Conservation (phyloP, 2,329 filamentous ascomycete species). For the Verticillium dahliae region DNA sequence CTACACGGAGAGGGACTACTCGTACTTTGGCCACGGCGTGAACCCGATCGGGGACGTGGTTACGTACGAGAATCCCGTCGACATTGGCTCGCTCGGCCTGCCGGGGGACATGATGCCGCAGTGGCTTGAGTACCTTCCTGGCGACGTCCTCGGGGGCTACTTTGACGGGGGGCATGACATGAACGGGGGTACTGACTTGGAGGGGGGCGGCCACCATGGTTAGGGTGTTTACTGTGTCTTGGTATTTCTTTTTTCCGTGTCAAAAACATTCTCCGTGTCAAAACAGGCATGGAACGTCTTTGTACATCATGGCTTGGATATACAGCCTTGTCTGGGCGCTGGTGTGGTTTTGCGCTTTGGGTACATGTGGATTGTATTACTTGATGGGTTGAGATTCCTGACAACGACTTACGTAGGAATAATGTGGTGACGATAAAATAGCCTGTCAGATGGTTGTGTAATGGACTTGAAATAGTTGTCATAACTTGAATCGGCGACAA, state of each 20-base stretch:
- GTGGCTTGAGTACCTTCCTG: conserved; percentile 69
- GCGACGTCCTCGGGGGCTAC: conserved; percentile 55
- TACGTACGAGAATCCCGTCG: conserved; percentile 70
- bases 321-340: background rate
- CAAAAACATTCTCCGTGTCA: background rate
- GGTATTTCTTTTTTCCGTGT: background rate
- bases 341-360: no score
- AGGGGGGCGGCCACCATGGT: background rate
- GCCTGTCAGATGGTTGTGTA: no score
- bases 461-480: no score
- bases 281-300: background rate
- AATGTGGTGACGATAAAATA: background rate
- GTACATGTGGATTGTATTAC: background rate
- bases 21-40: conserved; percentile 16
- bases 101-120: conserved; percentile 59
- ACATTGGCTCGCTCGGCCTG: conserved; percentile 59
- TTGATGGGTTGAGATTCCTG: background rate
- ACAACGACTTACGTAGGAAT: background rate
- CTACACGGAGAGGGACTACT: conserved; percentile 5
- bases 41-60: conserved; percentile 40
- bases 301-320: background rate
- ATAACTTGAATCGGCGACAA: no score
- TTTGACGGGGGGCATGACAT: conserved; percentile 18
- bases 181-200: background rate
- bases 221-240: background rate